Evolutionary conservation across 805 yeast species (phyloP).

Genomic region (Ogataea saltuana): DNA sequence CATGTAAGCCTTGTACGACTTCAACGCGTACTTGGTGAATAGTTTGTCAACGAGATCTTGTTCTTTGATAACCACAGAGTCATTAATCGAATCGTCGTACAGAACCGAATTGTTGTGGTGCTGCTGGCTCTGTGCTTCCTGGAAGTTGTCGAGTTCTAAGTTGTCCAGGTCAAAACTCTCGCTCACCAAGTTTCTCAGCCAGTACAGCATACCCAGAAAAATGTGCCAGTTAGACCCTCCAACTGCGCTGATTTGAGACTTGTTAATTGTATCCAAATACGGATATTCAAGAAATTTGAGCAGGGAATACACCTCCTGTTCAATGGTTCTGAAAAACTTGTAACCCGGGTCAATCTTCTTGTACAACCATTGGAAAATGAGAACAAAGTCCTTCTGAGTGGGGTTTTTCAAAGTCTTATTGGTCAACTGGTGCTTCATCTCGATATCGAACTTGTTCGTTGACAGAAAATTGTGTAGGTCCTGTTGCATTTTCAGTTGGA

Average conservation of each 20-base stretch:
- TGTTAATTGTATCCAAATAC: slow-evolving; percentile 73
- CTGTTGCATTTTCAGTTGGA: slow-evolving; percentile 63
- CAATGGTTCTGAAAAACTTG: slow-evolving; percentile 65
- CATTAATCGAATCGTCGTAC: slow-evolving; percentile 26
- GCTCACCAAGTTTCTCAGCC: slow-evolving; percentile 66
- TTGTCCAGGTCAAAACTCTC: slow-evolving; percentile 41
- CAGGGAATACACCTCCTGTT: slow-evolving; percentile 70
- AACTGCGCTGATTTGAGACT: slow-evolving; percentile 86
- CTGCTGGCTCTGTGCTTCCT: slow-evolving; percentile 22
- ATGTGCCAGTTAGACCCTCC: slow-evolving; percentile 89
- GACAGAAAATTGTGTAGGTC: slow-evolving; percentile 66
- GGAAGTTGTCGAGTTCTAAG: slow-evolving; percentile 32
- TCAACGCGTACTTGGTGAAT: slow-evolving; percentile 53
- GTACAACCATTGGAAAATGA: slow-evolving; percentile 79
- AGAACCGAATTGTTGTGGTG: slow-evolving; percentile 31
- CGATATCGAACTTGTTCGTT: slow-evolving; percentile 67
- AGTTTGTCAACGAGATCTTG: slow-evolving; percentile 32
- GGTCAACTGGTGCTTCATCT: slow-evolving; percentile 69
- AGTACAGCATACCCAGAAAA: slow-evolving; percentile 77
- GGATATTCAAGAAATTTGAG: slow-evolving; percentile 74
- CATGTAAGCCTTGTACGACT: slow-evolving; percentile 67
- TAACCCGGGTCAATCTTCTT: slow-evolving; percentile 78
- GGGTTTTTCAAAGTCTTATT: slow-evolving; percentile 68
- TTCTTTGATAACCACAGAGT: slow-evolving; percentile 28
- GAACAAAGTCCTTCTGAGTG: slow-evolving; percentile 81